phyloP scores from a whole-genome alignment of 140 eudicot species.

The Senecio squalidus region DNA sequence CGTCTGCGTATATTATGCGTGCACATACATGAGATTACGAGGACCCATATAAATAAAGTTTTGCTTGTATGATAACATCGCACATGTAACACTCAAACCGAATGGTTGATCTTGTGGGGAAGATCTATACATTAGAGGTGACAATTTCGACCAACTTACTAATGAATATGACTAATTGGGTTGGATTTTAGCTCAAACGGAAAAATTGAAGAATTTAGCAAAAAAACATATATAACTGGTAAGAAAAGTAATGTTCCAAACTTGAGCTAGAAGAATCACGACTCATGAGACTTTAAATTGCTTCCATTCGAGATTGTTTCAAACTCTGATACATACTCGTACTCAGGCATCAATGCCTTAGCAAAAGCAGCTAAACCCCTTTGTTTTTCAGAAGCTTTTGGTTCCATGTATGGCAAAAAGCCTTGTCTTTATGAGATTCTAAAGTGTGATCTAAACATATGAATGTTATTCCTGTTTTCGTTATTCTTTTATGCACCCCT shows the following conservation, averaged over 20 bases:
- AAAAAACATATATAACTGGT: neutral
- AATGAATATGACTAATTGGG: no score
- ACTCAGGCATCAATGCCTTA: slow-evolving; percentile 20
- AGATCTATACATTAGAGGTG: no score
- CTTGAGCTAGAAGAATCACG: slow-evolving; percentile 26
- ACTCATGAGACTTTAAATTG: slow-evolving; percentile 15
- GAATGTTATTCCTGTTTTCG: slow-evolving; percentile 20
- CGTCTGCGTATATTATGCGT: neutral
- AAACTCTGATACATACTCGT: slow-evolving; percentile 17
- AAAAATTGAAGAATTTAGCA: no score
- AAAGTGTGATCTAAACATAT: slow-evolving; percentile 13
- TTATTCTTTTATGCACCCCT: slow-evolving; percentile 2
- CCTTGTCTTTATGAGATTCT: slow-evolving; percentile 23
- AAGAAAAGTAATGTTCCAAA: slow-evolving; percentile 27
- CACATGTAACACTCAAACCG: neutral
- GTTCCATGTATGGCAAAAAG: slow-evolving; percentile 23
- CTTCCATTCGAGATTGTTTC: slow-evolving; percentile 12
- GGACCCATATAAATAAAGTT: neutral
- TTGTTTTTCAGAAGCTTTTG: slow-evolving; percentile 18
- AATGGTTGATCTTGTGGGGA: no score
- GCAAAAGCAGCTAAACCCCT: slow-evolving; percentile 18
- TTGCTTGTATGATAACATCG: neutral
- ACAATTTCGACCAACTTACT: no score
- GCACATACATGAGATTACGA: neutral
- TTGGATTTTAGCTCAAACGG: no score